Conservation (phyloP, 345 rosid genomes). For the Physaria fendleri region DNA sequence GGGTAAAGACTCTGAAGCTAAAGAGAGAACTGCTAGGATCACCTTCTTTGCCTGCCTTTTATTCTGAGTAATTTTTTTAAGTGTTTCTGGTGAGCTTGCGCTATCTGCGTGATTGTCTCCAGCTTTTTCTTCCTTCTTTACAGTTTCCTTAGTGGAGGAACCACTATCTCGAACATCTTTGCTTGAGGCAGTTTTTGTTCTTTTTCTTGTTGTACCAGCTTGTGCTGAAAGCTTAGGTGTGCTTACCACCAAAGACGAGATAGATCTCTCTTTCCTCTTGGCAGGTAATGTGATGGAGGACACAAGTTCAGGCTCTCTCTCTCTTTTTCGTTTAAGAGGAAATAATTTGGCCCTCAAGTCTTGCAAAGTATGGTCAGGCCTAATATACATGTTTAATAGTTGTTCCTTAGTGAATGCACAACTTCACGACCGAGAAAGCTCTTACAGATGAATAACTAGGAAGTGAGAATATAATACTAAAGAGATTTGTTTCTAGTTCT, state of each 20-base stretch:
- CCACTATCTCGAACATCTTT: conserved; percentile 48
- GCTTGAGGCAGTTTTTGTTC: conserved; percentile 55
- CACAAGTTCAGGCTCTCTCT: conserved; percentile 50
- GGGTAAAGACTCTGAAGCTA: not conserved
- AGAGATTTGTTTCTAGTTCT: too few relatives aligned
- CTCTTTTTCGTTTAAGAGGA: conserved; percentile 65
- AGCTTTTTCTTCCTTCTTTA: conserved; percentile 50
- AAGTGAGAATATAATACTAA: too few relatives aligned
- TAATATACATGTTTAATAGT: conserved; percentile 28
- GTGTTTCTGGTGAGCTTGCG: conserved; percentile 72
- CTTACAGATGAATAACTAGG: not conserved
- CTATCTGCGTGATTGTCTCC: conserved; percentile 46
- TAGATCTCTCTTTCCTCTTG: conserved; percentile 93
- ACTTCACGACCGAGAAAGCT: conserved; percentile 8
- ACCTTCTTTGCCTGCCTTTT: conserved; percentile 61
- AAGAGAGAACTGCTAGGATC: conserved; percentile 2
- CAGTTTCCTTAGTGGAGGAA: conserved; percentile 39
- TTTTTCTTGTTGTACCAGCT: conserved; percentile 60
- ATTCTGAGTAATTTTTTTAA: conserved; percentile 42
- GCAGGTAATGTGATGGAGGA: conserved; percentile 48
- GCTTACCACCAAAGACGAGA: conserved; percentile 82
- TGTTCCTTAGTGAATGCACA: conserved; percentile 6
- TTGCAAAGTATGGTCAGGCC: conserved; percentile 86
- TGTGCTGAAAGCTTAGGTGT: conserved; percentile 67
- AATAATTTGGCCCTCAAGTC: conserved; percentile 84